These are phyloP conservation scores for Phytophthora sansomeana DNA, from an alignment of 352 stramenopile genomes.

Conservation along the genomic window DNA sequence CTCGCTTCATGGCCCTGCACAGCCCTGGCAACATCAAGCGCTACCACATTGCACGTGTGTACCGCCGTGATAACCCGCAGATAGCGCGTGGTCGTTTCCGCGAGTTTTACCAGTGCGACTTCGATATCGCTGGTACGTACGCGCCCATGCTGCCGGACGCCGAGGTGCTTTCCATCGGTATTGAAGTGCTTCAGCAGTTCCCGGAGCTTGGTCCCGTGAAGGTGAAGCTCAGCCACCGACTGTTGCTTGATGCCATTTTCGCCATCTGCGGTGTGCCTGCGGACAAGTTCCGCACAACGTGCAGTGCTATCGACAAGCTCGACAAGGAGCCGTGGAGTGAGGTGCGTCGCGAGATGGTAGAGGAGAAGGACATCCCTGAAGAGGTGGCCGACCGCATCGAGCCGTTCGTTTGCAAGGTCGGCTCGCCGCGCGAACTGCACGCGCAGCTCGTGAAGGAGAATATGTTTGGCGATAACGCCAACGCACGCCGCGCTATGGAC, in stretches of 20 bases:
- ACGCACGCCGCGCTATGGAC: conserved; percentile 86
- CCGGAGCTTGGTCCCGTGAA: conserved; percentile 91
- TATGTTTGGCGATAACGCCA: conserved; percentile 92
- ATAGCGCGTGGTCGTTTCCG: conserved; percentile 96
- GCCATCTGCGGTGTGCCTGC: conserved; percentile 97
- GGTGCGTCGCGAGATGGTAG: conserved; percentile 94
- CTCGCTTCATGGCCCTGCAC: conserved; percentile 98
- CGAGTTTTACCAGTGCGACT: conserved; percentile 99
- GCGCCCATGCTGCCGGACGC: conserved; percentile 96
- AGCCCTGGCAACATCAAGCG: conserved; percentile 98
- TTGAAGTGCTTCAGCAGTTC: conserved; percentile 92
- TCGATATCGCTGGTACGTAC: conserved; percentile 97
- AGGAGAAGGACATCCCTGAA: conserved; percentile 95
- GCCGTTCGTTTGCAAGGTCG: conserved; percentile 93
- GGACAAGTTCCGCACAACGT: conserved; percentile 98
- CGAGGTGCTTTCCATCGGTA: conserved; percentile 96
- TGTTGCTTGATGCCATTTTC: conserved; percentile 97
- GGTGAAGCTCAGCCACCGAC: conserved; percentile 98
- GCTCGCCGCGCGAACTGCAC: conserved; percentile 89
- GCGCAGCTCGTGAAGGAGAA: conserved; percentile 72
- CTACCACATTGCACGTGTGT: conserved; percentile 98
- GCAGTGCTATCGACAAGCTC: conserved; percentile 99
- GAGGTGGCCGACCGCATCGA: conserved; percentile 96
- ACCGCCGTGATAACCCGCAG: conserved; percentile 96
- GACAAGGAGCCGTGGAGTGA: conserved; percentile 97